These are phyloP conservation scores for Hypoxylon sp. DNA, from an alignment of 2,329 filamentous ascomycete genomes.

Conservation along the genomic window DNA sequence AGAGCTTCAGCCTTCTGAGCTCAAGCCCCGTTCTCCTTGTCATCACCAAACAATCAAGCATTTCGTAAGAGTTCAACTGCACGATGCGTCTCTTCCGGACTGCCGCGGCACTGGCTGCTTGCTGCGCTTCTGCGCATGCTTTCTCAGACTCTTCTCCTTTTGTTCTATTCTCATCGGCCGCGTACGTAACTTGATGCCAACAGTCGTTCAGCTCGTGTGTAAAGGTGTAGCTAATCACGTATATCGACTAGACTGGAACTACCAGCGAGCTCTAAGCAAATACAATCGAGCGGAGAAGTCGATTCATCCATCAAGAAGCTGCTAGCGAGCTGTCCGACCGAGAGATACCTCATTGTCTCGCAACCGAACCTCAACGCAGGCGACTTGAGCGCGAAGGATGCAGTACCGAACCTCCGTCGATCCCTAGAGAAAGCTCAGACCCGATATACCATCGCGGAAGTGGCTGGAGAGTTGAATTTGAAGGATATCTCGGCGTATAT, in stretches of 20 bases:
- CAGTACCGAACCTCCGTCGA: slow-evolving; percentile 65
- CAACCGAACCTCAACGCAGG: slow-evolving; percentile 80
- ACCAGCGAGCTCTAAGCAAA: slow-evolving; percentile 59
- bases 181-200: slow-evolving; percentile 68
- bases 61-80: slow-evolving; percentile 27
- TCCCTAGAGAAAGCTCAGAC: slow-evolving; percentile 58
- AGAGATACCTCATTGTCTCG: slow-evolving; percentile 81
- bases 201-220: slow-evolving; percentile 1
- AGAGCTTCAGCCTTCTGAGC: slow-evolving; percentile 39
- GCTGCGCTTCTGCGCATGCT: slow-evolving; percentile 74
- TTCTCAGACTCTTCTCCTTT: slow-evolving; percentile 92
- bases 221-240: slow-evolving; percentile 19
- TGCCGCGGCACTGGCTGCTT: slow-evolving; percentile 66
- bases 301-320: slow-evolving; percentile 62
- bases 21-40: slow-evolving; percentile 29
- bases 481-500: slow-evolving; percentile 63
- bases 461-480: slow-evolving; percentile 65
- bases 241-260: slow-evolving; percentile 45
- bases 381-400: slow-evolving; percentile 71
- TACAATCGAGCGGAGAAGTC: slow-evolving; percentile 65
- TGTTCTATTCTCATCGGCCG: slow-evolving; percentile 85
- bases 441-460: slow-evolving; percentile 68
- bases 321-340: slow-evolving; percentile 78
- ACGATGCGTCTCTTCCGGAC: slow-evolving; percentile 70
- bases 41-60: slow-evolving; percentile 24